Percentiles rank a stretch among this genome's conserved stretches.
phyloP scores from a whole-genome alignment of 2,329 filamentous ascomycete species.

The Fusarium caatingaense region DNA sequence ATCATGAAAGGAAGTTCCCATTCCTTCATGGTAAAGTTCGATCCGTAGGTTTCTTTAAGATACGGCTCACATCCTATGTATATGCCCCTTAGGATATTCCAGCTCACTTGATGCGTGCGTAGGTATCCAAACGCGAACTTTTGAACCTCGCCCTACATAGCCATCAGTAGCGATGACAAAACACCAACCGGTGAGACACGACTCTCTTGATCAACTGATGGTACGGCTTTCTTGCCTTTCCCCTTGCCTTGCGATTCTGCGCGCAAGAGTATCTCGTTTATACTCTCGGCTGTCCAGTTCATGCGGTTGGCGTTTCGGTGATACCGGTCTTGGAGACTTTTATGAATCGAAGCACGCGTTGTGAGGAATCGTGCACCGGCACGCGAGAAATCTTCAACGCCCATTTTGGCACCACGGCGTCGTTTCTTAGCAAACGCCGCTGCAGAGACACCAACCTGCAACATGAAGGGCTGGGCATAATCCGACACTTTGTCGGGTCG shows the following conservation, averaged over 20 bases:
- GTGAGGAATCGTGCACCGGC: not conserved
- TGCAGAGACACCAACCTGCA: not conserved
- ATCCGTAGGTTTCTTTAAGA: not conserved
- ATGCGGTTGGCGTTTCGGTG: not conserved
- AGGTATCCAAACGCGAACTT: not conserved
- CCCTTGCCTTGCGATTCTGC: not conserved
- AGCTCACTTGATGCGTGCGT: not conserved
- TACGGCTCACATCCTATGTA: not conserved
- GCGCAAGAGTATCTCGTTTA: not conserved
- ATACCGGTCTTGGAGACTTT: not conserved
- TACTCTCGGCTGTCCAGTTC: not conserved
- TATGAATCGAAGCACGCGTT: not conserved
- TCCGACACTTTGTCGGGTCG: not conserved
- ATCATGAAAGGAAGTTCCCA: not conserved
- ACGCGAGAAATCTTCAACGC: not conserved
- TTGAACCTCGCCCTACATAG: not conserved
- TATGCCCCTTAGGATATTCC: not conserved
- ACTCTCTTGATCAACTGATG: not conserved
- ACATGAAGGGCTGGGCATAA: not conserved
- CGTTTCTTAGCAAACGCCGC: not conserved
- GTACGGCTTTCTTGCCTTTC: not conserved
- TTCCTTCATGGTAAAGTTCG: not conserved
- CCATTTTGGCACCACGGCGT: not conserved
- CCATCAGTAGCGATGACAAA: not conserved
- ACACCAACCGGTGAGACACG: not conserved